Evolutionary conservation across 768 basidiomycete species (phyloP), one percentile per base, ranked within the genome.

Genomic region (Guyanaporus albipodus): DNA sequence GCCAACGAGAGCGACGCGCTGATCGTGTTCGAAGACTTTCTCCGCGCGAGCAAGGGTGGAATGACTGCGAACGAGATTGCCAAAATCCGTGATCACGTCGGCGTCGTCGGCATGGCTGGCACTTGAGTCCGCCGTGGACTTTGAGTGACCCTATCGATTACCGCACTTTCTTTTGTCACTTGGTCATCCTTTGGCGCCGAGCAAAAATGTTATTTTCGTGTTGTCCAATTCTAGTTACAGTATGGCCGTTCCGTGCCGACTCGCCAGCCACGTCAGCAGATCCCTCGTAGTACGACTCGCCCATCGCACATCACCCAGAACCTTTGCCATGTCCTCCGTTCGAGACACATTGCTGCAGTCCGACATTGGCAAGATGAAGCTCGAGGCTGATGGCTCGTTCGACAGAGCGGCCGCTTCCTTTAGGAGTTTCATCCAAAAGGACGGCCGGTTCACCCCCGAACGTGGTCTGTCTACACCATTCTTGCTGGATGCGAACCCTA

Each of bases 31-130:
- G 94, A 97, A 67, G 82, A 85, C 45, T 95, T 91, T 69, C 76
- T 98, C 54, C 72, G 80, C 17, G 87, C 85, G 0, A 83, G 82
- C 64, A 94, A 94, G 62, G 84, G 81, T 7, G 77, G 76, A 22
- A 74, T 99, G 58, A 87, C 81, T 15, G 82, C 91, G 0, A 82
- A 75, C 50, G 90, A 97, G 62, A 90, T 96, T 46, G 95, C 95
- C 12, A 88, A 80, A 73, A 92, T 97, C 57, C 78, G 95, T 38
- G 95, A 97, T 63, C 73, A 75, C 18, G 87, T 92, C 15, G 92
- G 92, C 5, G 77, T 95, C 21, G 75, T 82, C 33, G 93, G 92
- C 23, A 93, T 94, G 91, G 87, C 83, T 18, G 91, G 91, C 11
- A 83, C 78, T 43, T 90, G 62, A 44, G 6, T 14, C 22, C n/a